These are phyloP conservation scores for Penicillium malachiteum DNA, from an alignment of 495 filamentous ascomycete genomes.

Conservation along the genomic window DNA sequence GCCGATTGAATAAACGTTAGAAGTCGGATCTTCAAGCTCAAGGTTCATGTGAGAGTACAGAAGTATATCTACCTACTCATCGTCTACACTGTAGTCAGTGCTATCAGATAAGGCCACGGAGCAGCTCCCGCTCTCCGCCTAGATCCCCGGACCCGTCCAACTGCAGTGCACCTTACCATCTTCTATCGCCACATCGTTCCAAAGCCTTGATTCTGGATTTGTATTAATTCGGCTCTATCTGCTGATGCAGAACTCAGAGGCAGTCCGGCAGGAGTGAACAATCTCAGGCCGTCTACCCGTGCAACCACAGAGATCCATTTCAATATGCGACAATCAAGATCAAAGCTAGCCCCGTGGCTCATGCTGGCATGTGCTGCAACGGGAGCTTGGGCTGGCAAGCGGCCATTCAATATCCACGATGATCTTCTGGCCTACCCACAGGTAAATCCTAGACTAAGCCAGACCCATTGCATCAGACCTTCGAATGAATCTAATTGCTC, in stretches of 20 bases:
- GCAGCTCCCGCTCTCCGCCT: conserved; percentile 25
- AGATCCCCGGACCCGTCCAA: conserved; percentile 3
- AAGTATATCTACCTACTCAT: no score
- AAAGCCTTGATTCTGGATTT: neutral
- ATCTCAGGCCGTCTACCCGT: neutral
- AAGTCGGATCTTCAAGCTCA: no score
- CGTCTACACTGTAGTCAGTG: neutral
- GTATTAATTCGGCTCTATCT: neutral
- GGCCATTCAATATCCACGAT: conserved; percentile 79
- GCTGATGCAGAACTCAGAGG: neutral
- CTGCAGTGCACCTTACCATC: neutral
- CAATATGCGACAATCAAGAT: conserved; percentile 30
- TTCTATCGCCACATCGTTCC: neutral
- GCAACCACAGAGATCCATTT: neutral
- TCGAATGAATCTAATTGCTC: conserved; percentile 1
- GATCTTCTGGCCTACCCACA: conserved; percentile 92
- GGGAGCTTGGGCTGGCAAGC: conserved; percentile 50
- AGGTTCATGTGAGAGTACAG: no score
- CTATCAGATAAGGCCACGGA: conserved; percentile 36
- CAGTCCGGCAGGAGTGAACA: neutral
- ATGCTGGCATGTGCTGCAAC: conserved; percentile 37
- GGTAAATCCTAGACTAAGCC: conserved; percentile 44
- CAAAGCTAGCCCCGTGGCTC: conserved; percentile 28
- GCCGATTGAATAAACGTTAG: no score
- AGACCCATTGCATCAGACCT: neutral